phyloP scores from a whole-genome alignment of 441 rosid genomes.

The Theobroma grandiflorum region DNA sequence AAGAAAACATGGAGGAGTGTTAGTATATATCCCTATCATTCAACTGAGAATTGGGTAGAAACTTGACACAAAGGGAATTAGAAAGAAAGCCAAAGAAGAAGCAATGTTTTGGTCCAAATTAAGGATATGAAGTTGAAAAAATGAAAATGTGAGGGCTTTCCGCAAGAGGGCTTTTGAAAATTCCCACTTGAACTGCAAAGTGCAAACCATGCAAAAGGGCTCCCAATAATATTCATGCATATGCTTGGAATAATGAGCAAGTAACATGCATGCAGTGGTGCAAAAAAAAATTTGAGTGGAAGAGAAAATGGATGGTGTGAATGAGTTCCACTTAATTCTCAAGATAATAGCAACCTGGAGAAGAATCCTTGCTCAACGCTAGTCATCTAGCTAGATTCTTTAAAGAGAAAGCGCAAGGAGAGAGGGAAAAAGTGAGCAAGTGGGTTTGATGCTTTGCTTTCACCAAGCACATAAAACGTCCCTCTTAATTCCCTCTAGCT shows the following conservation, averaged over 20 bases:
- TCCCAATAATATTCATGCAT: neutral
- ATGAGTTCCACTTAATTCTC: neutral
- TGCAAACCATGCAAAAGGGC: slow-evolving; percentile 6
- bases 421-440: slow-evolving; percentile 9
- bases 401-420: slow-evolving; percentile 7
- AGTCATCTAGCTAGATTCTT: neutral
- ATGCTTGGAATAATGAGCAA: neutral
- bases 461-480: slow-evolving; percentile 19
- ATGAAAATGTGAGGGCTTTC: neutral
- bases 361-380: slow-evolving; percentile 17
- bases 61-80: neutral
- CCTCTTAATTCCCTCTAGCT: neutral
- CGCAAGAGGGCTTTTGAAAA: neutral
- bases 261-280: slow-evolving; percentile 1
- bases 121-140: neutral
- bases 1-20: neutral
- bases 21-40: neutral
- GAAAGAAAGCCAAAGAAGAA: neutral
- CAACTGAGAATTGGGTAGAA: neutral
- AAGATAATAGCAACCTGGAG: slow-evolving; percentile 18
- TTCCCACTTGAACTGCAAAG: neutral
- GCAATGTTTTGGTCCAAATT: neutral
- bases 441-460: slow-evolving; percentile 28
- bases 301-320: neutral
- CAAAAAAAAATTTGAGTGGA: neutral